phyloP scores from a whole-genome alignment of 2,329 filamentous ascomycete species.

The Ophiostoma piceae region DNA sequence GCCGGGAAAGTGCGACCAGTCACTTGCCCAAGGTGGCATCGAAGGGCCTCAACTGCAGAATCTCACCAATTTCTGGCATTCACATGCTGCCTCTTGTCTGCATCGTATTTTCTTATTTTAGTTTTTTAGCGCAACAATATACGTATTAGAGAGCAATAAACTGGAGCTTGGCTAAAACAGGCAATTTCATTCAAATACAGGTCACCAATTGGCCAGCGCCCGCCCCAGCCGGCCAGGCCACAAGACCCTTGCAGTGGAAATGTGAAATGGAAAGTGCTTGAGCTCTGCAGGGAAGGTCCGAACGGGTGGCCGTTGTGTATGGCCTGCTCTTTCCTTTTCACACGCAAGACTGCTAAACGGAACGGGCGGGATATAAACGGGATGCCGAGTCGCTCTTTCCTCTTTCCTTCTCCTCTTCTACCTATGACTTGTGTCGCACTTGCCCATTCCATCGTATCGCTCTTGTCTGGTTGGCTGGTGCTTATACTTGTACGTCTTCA shows the following conservation, averaged over 20 bases:
- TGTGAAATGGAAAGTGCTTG: background rate
- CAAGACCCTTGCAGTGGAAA: background rate
- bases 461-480: background rate
- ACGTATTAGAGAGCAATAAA: background rate
- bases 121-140: background rate
- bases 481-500: too few relatives aligned
- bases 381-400: background rate
- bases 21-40: background rate
- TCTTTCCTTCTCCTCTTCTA: background rate
- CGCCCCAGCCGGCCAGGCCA: background rate
- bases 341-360: background rate
- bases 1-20: background rate
- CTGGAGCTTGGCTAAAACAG: constrained; percentile 18
- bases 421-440: background rate
- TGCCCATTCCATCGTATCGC: background rate
- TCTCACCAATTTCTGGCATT: background rate
- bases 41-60: background rate
- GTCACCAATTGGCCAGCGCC: constrained; percentile 17
- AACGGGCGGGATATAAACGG: background rate
- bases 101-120: too few relatives aligned
- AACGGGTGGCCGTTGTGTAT: background rate
- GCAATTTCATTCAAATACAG: constrained; percentile 17
- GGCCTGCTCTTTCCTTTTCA: background rate
- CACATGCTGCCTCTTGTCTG: background rate
- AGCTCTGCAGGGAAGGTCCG: constrained; percentile 15